These are phyloP conservation scores for Laguncularia racemosa DNA, from an alignment of 345 rosid species.

Conservation along the genomic window DNA sequence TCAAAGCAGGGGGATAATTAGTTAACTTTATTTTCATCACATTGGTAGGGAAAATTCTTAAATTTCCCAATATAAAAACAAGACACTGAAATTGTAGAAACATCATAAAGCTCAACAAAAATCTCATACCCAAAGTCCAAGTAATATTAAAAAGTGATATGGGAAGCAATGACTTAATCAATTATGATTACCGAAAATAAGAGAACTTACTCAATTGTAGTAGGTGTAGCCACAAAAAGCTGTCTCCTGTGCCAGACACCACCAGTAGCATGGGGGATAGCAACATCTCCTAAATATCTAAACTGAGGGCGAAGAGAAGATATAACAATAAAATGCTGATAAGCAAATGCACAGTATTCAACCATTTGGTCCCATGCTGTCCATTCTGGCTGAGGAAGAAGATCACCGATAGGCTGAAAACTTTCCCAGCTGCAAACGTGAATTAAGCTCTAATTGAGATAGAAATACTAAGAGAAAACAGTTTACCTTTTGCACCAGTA, in stretches of 20 bases:
- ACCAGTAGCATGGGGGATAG: slow-evolving; percentile 91
- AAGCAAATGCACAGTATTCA: slow-evolving; percentile 96
- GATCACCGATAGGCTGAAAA: slow-evolving; percentile 88
- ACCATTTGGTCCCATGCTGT: slow-evolving; percentile 99
- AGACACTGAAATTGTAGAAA: too few species aligned
- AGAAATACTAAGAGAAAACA: too few species aligned
- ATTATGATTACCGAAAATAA: slow-evolving; percentile 3
- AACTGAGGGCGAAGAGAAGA: slow-evolving; percentile 92
- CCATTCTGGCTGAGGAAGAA: slow-evolving; percentile 99
- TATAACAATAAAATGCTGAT: slow-evolving; percentile 85
- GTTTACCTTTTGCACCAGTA: too few species aligned
- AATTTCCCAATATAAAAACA: too few species aligned
- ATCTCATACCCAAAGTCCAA: too few species aligned
- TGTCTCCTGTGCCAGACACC: slow-evolving; percentile 98
- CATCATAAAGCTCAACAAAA: too few species aligned
- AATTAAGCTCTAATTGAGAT: neutral
- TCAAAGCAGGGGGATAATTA: too few species aligned
- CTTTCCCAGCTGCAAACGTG: slow-evolving; percentile 82
- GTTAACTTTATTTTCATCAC: too few species aligned
- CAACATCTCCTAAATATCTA: slow-evolving; percentile 96
- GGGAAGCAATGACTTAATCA: neutral
- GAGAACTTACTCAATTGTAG: slow-evolving; percentile 86
- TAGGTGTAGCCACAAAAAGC: slow-evolving; percentile 94
- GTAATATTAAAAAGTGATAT: too few species aligned
- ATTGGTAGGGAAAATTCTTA: too few species aligned